Conservation (phyloP, 495 filamentous ascomycete genomes). For the Penicillium goetzii region DNA sequence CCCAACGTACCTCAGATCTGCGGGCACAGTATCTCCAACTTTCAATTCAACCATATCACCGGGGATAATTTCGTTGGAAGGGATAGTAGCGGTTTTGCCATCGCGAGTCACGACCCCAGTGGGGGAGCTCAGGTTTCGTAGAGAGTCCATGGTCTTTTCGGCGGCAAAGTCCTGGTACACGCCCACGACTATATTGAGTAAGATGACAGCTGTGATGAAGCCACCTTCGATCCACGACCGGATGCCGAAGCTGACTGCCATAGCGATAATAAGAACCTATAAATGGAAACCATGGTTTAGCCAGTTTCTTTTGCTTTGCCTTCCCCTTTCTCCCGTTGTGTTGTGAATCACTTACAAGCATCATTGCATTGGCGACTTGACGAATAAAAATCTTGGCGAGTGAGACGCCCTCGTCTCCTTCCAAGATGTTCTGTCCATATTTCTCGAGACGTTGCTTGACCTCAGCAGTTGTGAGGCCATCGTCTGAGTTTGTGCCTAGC, state of each 20-base stretch:
- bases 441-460: conserved; percentile 58
- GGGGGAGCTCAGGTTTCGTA: conserved; percentile 64
- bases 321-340: not conserved
- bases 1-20: conserved; percentile 57
- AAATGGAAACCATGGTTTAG: not conserved
- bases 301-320: conserved; percentile 7
- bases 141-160: conserved; percentile 76
- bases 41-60: conserved; percentile 75
- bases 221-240: conserved; percentile 72
- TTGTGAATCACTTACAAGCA: conserved; percentile 48
- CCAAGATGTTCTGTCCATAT: conserved; percentile 65
- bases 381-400: conserved; percentile 60
- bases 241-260: conserved; percentile 72
- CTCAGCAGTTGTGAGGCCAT: conserved; percentile 62
- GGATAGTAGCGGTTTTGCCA: conserved; percentile 54
- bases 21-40: conserved; percentile 83
- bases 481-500: conserved; percentile 59
- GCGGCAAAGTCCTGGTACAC: conserved; percentile 73
- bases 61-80: conserved; percentile 59
- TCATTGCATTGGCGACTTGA: conserved; percentile 71
- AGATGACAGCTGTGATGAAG: conserved; percentile 66
- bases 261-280: conserved; percentile 68
- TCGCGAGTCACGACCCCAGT: conserved; percentile 62
- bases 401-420: conserved; percentile 60
- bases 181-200: conserved; percentile 68